Evolutionary conservation across 2,329 filamentous ascomycete species (phyloP).

Genomic region (Paraphoma chrysanthemicola): DNA sequence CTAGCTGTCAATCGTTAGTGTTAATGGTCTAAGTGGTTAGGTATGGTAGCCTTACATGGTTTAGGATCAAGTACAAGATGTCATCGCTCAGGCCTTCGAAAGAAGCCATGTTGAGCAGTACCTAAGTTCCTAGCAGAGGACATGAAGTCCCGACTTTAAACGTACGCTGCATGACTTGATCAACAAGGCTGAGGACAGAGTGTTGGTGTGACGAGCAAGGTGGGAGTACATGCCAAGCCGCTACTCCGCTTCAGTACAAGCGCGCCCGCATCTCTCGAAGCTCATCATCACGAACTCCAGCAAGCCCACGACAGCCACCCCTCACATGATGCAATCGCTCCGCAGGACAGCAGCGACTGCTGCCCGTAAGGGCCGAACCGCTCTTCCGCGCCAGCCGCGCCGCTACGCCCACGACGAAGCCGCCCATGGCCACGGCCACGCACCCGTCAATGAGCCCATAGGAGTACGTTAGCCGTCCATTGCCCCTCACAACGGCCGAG

Average conservation of each 20-base stretch:
- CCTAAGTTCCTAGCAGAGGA: not conserved
- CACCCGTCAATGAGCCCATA: slow-evolving; percentile 56
- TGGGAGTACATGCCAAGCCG: slow-evolving; percentile 15
- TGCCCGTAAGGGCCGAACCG: slow-evolving; percentile 47
- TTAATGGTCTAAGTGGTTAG: slow-evolving; percentile 1
- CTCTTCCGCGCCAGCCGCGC: slow-evolving; percentile 48
- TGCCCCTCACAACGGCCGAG: slow-evolving; percentile 6
- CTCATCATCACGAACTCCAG: slow-evolving; percentile 35
- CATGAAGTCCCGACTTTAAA: not conserved
- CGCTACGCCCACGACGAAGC: slow-evolving; percentile 50
- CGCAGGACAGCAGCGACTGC: slow-evolving; percentile 52
- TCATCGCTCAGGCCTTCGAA: slow-evolving; percentile 23
- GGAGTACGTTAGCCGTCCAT: slow-evolving; percentile 54
- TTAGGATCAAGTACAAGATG: slow-evolving; percentile 20
- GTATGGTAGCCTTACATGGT: slow-evolving; percentile 15
- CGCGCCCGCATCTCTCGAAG: slow-evolving; percentile 22
- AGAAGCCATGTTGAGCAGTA: slow-evolving; percentile 2
- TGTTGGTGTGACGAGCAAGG: slow-evolving; percentile 14
- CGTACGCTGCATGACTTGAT: not conserved
- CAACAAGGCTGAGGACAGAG: not conserved
- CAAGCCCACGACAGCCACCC: slow-evolving; percentile 27
- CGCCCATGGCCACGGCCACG: slow-evolving; percentile 42
- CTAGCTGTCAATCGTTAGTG: not conserved
- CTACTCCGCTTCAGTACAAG: slow-evolving; percentile 17
- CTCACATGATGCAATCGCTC: slow-evolving; percentile 53